A percentile compares a stretch with the other conserved stretches of the same genome.
phyloP scores from a whole-genome alignment of 2,329 filamentous ascomycete genomes.

The Paracamarosporium sp. region DNA sequence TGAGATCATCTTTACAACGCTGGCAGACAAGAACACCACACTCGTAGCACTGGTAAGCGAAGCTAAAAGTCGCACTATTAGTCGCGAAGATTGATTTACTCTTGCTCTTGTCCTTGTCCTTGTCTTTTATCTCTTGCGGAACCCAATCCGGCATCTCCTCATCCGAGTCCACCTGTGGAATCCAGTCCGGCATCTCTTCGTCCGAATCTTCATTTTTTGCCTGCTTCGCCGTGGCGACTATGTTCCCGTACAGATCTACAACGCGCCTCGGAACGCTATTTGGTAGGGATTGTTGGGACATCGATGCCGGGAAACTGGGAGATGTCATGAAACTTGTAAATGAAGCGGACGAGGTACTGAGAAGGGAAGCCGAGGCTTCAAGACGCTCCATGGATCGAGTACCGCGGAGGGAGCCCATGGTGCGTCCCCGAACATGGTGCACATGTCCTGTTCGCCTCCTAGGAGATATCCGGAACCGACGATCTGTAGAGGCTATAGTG shows the following conservation, averaged over 20 bases:
- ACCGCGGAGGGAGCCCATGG: not conserved
- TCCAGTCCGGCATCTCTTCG: not conserved
- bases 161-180: too few relatives aligned
- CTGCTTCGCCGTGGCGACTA: slow-evolving; percentile 14
- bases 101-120: not conserved
- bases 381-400: not conserved
- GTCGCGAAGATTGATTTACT: not conserved
- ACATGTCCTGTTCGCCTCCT: not conserved
- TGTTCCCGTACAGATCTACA: slow-evolving; percentile 28
- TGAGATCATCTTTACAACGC: slow-evolving; percentile 21
- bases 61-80: slow-evolving; percentile 18
- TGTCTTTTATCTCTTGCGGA: not conserved
- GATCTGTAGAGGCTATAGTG: not conserved
- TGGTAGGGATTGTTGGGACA: not conserved
- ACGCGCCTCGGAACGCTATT: not conserved
- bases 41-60: slow-evolving; percentile 30
- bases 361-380: not conserved
- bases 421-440: not conserved
- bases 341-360: slow-evolving; percentile 1
- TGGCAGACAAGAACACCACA: slow-evolving; percentile 34
- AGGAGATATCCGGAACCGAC: not conserved
- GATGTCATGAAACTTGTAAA: slow-evolving; percentile 4
- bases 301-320: not conserved
- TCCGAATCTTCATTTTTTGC: slow-evolving; percentile 5
- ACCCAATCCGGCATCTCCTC: not conserved